Percentiles rank a stretch among this genome's conserved stretches.
Evolutionary conservation across 208 protist genomes (phyloP).

Genomic region (Naegleria lovaniensis): DNA sequence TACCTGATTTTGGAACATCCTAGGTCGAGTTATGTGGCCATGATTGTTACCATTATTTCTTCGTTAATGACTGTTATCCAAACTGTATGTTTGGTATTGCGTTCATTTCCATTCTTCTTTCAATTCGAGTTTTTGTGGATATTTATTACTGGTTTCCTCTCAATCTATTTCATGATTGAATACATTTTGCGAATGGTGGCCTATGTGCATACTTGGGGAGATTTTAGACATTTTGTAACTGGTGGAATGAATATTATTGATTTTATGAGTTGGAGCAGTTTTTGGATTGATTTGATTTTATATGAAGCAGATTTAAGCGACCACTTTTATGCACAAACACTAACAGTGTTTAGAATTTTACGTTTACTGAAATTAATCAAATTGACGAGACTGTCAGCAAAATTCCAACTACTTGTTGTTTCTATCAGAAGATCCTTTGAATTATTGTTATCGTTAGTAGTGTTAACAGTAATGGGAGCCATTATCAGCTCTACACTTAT

Average conservation of each 20-base stretch:
- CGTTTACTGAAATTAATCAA: background rate
- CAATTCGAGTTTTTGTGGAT: conserved; percentile 6
- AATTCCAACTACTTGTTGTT: background rate
- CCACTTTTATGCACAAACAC: conserved; percentile 7
- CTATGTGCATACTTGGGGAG: background rate
- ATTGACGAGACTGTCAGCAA: background rate
- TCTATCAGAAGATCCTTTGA: conserved; percentile 9
- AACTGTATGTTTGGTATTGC: background rate
- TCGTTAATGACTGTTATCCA: background rate
- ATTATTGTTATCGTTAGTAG: background rate
- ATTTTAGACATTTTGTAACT: background rate
- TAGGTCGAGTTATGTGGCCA: background rate
- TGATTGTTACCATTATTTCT: background rate
- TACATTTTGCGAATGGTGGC: background rate
- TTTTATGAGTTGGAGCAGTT: background rate
- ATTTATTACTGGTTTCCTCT: background rate
- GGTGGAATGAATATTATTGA: background rate
- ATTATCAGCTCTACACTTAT: conserved; percentile 28
- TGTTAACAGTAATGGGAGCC: conserved; percentile 17
- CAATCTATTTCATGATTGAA: background rate
- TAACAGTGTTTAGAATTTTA: background rate
- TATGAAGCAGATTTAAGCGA: background rate
- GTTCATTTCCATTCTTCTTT: background rate
- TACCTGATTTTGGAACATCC: background rate
- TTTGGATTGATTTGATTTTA: background rate